Evolutionary conservation across 352 stramenopile genomes (phyloP).

Genomic region (Phytophthora pinifolia): DNA sequence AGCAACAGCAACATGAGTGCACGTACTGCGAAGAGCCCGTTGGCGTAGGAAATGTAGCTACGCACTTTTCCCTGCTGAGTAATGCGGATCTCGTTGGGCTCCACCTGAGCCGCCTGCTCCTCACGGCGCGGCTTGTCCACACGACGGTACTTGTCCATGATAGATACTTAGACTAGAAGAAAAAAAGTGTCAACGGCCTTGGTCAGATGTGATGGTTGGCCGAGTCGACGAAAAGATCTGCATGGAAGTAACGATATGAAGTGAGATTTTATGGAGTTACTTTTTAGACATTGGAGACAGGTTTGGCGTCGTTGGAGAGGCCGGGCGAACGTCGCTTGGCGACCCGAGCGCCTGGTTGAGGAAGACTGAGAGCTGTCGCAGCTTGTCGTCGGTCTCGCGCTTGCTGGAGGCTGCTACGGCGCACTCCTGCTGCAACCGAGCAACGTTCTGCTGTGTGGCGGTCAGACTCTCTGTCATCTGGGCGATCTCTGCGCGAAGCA

Average conservation of each 20-base stretch:
- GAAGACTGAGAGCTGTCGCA: slow-evolving; percentile 56
- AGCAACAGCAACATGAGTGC: not conserved
- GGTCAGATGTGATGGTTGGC: slow-evolving; percentile 24
- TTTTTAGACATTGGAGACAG: too few relatives aligned
- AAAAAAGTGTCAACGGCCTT: slow-evolving; percentile 2
- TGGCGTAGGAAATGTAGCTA: slow-evolving; percentile 82
- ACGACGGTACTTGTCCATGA: slow-evolving; percentile 86
- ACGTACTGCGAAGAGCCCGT: slow-evolving; percentile 65
- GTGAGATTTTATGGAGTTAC: slow-evolving; percentile 17
- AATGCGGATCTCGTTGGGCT: slow-evolving; percentile 83
- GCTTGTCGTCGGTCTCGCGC: slow-evolving; percentile 51
- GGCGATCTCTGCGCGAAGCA: slow-evolving; percentile 50
- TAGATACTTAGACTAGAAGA: not conserved
- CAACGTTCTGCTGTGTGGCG: slow-evolving; percentile 34
- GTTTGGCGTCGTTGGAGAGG: too few relatives aligned
- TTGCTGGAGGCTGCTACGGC: slow-evolving; percentile 44
- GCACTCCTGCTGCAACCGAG: slow-evolving; percentile 57
- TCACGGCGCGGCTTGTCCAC: slow-evolving; percentile 61
- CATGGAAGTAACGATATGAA: slow-evolving; percentile 29
- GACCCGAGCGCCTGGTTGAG: slow-evolving; percentile 43
- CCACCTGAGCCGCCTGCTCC: slow-evolving; percentile 43
- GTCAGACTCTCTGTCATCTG: slow-evolving; percentile 42
- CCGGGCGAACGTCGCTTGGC: slow-evolving; percentile 9
- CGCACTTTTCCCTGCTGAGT: slow-evolving; percentile 81
- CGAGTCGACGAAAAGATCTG: slow-evolving; percentile 33